Evolutionary conservation across 495 filamentous ascomycete genomes (phyloP), one percentile per base, ranked within the genome.

Genomic region (Thermochaetoides thermophila): DNA sequence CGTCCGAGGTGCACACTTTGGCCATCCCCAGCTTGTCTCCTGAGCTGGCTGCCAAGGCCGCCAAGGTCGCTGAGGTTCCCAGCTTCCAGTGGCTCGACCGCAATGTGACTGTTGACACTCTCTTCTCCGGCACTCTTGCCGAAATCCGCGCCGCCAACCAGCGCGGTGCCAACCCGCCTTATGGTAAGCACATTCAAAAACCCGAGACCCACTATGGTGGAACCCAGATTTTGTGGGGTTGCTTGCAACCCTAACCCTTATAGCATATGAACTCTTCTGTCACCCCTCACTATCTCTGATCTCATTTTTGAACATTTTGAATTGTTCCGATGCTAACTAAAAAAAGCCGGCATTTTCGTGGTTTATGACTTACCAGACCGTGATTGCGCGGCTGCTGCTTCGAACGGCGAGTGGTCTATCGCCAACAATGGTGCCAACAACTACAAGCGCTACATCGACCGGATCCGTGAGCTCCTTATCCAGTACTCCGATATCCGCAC

Each of bases 331-430:
- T n/a, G n/a, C n/a, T n/a, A n/a, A n/a, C n/a, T n/a, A n/a, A n/a
- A n/a, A n/a, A n/a, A n/a, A n/a, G n/a, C n/a, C n/a, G n/a, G n/a
- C n/a, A n/a, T n/a, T n/a, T n/a, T 77, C 32, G 79, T 84, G 36
- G 71, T 83, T 39, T 84, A 84, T 52, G 75, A 84, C 52, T 55
- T 84, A 22, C 79, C 78, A 19, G 78, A 78, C 39, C 76, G 79
- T 50, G 79, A 84, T 53, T 84, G 79, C 50, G 75, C 79, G 16
- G 79, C 79, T 20, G 60, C 70, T 42, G 78, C 78, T 16, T 82
- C 77, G 40, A 83, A 83, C 55, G 79, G 79, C 54, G 79, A 84
- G 57, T 74, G 70, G 38, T 52, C 64, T 1, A 67, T 79, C 50
- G 71, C 49, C 23, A 43, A 53, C 42, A 32, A 60, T 33, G 63